Base-by-base conservation (phyloP, 2,329 filamentous ascomycete species). In the Diaporthe australafricana region DNA sequence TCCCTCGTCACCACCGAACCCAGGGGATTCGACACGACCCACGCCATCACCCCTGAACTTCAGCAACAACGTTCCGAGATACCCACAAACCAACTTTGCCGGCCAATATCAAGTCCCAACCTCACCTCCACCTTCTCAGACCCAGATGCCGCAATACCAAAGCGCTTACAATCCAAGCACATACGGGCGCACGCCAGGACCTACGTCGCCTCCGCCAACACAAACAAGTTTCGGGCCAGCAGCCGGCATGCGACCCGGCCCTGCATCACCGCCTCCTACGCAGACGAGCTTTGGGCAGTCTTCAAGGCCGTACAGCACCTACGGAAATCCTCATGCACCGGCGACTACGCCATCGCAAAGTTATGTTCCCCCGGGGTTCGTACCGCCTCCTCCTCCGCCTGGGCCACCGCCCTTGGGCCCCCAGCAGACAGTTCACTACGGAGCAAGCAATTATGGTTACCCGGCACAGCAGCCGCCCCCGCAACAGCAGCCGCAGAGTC, bases 301-400 rank as follows among this genome's bases (percentile, higher is more conserved):
- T 2, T 76, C 80, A 83, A 79, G 84, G 83, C 84, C 86, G 79
- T 84, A 77, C 78, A 84, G 79, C 85, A 80, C 86, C 9, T 87
- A 85, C 75, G 84, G 80, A 74, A 85, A 85, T 71, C 83, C 82
- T 30, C 81, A 83, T 73, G 81, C 76, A 5, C 72, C 76, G 52
- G 65, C 74, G n/a, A 78, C 83, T 68, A 40, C 69, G n/a, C 63
- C 66, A 3, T 62, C 70, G 25, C 72, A 73, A 40, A 73, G 65
- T 35, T 73, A 86, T 68, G 84, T 88, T 38, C 87, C 89, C 17
- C 83, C 84, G 0, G 89, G 89, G 4, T 91, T 90, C 74, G 87
- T 92, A 47, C 90, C 89, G 5, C 90, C 90, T 3, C 89, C 90
- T 8, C 90, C 90, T 1, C 89, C 90, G 1, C 90, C 90, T 0